A percentile compares a stretch with the other conserved stretches of the same genome.
These are phyloP conservation scores for Marasmius tenuissimus DNA, from an alignment of 1,284 basidiomycete genomes.

Conservation along the genomic window DNA sequence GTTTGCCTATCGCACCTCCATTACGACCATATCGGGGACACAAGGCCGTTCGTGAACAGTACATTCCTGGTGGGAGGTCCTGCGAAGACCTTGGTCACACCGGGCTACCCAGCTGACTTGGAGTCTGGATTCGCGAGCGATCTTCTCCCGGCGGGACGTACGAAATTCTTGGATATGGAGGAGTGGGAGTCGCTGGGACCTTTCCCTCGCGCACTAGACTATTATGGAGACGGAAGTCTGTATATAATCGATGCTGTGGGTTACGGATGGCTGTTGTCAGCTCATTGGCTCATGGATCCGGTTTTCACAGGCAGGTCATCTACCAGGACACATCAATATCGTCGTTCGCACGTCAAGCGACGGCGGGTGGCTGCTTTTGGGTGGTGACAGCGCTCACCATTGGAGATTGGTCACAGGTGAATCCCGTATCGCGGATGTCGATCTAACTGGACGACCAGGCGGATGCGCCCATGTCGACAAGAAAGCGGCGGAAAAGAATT, in stretches of 20 bases:
- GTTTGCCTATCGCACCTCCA: slow-evolving; percentile 53
- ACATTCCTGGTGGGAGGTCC: slow-evolving; percentile 46
- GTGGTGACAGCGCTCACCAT: slow-evolving; percentile 56
- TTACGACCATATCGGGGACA: slow-evolving; percentile 43
- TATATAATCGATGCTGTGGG: slow-evolving; percentile 48
- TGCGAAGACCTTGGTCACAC: slow-evolving; percentile 29
- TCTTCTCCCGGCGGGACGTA: slow-evolving; percentile 44
- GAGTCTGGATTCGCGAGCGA: slow-evolving; percentile 29
- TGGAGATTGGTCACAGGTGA: slow-evolving; percentile 48
- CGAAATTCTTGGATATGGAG: slow-evolving; percentile 30
- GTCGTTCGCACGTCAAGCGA: slow-evolving; percentile 56
- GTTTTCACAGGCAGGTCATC: slow-evolving; percentile 40
- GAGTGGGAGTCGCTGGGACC: slow-evolving; percentile 44
- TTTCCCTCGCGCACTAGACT: slow-evolving; percentile 51
- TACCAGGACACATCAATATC: slow-evolving; percentile 51
- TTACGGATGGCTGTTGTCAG: not conserved
- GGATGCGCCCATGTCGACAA: slow-evolving; percentile 45
- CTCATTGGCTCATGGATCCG: not conserved
- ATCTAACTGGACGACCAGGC: slow-evolving; percentile 15
- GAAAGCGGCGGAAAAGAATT: slow-evolving; percentile 39
- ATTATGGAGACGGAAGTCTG: slow-evolving; percentile 55
- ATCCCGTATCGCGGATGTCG: slow-evolving; percentile 34
- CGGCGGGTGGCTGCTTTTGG: slow-evolving; percentile 58
- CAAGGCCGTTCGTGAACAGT: slow-evolving; percentile 41
- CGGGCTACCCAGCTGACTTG: slow-evolving; percentile 45